Base-by-base conservation (phyloP, 2,329 filamentous ascomycete species). In the Cytospora schulzeri region DNA sequence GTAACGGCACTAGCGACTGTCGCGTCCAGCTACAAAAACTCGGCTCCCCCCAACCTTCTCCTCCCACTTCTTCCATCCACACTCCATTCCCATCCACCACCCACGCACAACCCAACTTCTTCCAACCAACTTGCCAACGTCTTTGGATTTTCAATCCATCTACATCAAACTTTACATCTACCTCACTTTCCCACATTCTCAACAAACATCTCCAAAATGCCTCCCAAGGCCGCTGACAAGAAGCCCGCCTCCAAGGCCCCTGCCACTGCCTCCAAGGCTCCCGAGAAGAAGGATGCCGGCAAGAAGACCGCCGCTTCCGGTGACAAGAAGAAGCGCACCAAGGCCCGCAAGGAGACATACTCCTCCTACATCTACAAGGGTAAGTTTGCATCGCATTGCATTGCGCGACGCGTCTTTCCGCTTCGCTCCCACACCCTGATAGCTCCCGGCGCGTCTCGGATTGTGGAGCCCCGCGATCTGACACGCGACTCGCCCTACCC, bases 281-380 rank as follows among this genome's bases (percentile, higher is more conserved):
- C 84, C 65, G 93, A 97, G 89, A 97, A 97, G 91, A 97, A 98
- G 90, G 94, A 98, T 84, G 95, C 94, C 71, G 95, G 94, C 86
- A 99, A 99, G 92, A 99, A 98, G 91, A 98, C 95, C 57, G 92
- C 94, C 67, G 88, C 93, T 68, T 88, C 92, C 77, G 95, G 95
- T 70, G 95, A 98, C 75, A 98, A 98, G 93, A 99, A 99, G 92
- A 99, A 98, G 93, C 92, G 95, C 78, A 96, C 93, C 85, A 99
- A 99, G 93, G 92, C 93, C 72, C 90, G 95, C 84, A 98, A 98
- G 91, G 95, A 99, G 88, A 99, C 95, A n/a, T 99, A 99, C 87
- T 96, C 91, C 73, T 96, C 92, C 63, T 99, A 99, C 88, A 99
- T 99, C 84, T 99, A 98, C 91, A 99, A 98, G 87, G 95, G 94